phyloP scores from a whole-genome alignment of 2,329 filamentous ascomycete species.

The Ophiostoma sp. region DNA sequence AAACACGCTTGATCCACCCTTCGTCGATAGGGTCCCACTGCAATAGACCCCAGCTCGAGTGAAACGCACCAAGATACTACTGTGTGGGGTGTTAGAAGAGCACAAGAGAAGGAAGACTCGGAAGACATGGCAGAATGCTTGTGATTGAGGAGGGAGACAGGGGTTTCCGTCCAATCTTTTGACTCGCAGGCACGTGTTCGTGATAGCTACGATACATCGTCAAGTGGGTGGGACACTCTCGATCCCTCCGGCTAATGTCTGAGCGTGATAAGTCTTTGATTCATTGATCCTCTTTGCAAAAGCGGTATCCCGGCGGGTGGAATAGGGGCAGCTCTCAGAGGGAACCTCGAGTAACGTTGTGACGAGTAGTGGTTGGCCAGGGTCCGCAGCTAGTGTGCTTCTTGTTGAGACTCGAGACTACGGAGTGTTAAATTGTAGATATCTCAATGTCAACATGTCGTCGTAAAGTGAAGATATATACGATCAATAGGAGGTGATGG shows the following conservation, averaged over 20 bases:
- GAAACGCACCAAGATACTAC: conserved; percentile 2
- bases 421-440: no score
- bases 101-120: not conserved
- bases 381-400: no score
- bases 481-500: not conserved
- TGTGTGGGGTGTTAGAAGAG: not conserved
- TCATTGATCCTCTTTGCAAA: no score
- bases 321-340: no score
- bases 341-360: no score
- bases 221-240: not conserved
- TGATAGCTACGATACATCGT: not conserved
- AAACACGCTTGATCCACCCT: conserved; percentile 9
- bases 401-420: no score
- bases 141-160: not conserved
- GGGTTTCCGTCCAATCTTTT: conserved; percentile 2
- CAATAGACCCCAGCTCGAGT: not conserved
- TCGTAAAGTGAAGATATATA: no score
- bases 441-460: no score
- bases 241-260: not conserved
- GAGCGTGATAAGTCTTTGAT: not conserved
- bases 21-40: not conserved
- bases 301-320: no score
- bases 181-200: not conserved
- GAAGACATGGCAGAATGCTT: no score
- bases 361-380: no score